Conservation (phyloP, 495 filamentous ascomycete genomes). For the Annulohypoxylon bovei region DNA sequence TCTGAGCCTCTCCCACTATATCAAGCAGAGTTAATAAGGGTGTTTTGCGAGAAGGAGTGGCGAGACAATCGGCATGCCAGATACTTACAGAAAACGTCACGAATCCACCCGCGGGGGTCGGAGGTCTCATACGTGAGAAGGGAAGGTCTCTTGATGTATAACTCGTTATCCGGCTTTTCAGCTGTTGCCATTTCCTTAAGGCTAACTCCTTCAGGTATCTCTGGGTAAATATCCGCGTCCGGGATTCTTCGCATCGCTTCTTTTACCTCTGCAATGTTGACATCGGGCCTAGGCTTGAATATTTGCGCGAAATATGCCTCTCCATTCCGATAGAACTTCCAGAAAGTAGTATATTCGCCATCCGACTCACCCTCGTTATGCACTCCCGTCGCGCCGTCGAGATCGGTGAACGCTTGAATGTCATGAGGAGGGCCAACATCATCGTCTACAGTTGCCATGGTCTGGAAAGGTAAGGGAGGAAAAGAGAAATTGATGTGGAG, state of each 20-base stretch:
- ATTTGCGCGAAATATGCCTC: conserved; percentile 10
- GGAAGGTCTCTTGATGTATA: conserved; percentile 26
- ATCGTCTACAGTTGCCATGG: conserved; percentile 4
- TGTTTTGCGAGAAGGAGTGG: neutral
- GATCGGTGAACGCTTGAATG: conserved; percentile 8
- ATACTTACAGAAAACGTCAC: conserved; percentile 11
- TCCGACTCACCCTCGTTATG: conserved; percentile 2
- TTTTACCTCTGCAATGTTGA: conserved; percentile 13
- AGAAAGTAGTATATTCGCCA: conserved; percentile 11
- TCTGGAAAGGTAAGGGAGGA: conserved; percentile 5
- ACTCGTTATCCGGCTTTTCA: conserved; percentile 10
- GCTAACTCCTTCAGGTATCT: conserved; percentile 20
- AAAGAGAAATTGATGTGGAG: conserved; percentile 9
- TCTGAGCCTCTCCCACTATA: conserved; percentile 21
- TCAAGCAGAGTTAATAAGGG: conserved; percentile 7
- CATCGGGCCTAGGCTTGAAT: conserved; percentile 8
- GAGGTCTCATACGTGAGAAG: conserved; percentile 21
- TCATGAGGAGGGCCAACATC: conserved; percentile 7
- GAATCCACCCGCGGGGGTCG: neutral
- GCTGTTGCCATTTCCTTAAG: conserved; percentile 5
- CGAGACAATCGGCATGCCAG: conserved; percentile 4
- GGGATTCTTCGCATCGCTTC: conserved; percentile 10
- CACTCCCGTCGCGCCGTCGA: conserved; percentile 10
- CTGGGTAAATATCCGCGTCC: conserved; percentile 23
- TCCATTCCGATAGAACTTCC: conserved; percentile 11